phyloP scores from a whole-genome alignment of 495 filamentous ascomycete species.

The Aspergillus mulundensis region DNA sequence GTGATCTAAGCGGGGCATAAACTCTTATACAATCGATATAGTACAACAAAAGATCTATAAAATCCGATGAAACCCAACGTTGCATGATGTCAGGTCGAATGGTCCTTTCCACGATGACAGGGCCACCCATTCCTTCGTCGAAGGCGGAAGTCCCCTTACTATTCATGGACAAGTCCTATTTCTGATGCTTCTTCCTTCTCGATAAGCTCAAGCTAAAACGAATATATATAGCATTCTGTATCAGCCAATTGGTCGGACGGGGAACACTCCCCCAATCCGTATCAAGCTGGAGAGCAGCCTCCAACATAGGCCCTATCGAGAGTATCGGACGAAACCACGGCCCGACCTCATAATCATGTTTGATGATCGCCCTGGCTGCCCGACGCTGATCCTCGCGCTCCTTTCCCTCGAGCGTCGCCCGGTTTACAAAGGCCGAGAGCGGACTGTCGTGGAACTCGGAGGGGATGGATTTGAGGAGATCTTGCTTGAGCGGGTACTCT shows the following conservation, averaged over 20 bases:
- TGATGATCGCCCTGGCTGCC: constrained; percentile 24
- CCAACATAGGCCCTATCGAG: constrained; percentile 32
- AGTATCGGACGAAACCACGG: constrained; percentile 18
- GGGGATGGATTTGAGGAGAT: constrained; percentile 22
- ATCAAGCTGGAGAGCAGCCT: constrained; percentile 28
- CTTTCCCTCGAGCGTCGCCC: constrained; percentile 15
- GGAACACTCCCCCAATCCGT: constrained; percentile 25
- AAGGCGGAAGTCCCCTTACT: no score
- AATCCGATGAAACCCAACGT: neutral
- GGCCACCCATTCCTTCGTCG: neutral
- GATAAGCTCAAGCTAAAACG: neutral
- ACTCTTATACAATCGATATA: neutral
- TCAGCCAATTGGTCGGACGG: constrained; percentile 25
- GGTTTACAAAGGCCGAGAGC: constrained; percentile 22
- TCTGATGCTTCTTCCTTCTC: neutral
- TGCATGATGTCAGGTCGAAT: neutral
- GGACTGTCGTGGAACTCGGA: constrained; percentile 29
- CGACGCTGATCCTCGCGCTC: constrained; percentile 24
- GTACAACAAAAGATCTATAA: neutral
- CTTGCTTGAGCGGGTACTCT: constrained; percentile 6
- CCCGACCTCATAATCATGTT: constrained; percentile 27
- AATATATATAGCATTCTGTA: constrained; percentile 33
- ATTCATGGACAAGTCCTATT: neutral
- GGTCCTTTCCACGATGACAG: neutral
- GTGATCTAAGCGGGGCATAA: neutral